Percentiles rank a stretch among this genome's conserved stretches.
phyloP scores from a whole-genome alignment of 2,329 filamentous ascomycete genomes.

The Alternaria gaisen region DNA sequence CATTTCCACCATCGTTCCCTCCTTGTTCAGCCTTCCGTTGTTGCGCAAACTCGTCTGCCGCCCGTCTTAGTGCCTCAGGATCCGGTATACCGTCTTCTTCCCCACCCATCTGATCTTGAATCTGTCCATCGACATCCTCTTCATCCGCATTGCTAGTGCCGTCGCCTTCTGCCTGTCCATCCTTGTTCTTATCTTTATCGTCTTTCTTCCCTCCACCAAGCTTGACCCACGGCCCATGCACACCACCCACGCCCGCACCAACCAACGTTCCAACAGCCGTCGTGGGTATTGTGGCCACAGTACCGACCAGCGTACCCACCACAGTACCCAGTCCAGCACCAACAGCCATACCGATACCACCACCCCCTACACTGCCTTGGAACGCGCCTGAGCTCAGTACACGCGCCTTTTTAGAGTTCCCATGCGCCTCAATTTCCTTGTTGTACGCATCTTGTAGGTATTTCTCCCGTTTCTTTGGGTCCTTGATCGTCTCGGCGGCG shows the following conservation, averaged over 20 bases:
- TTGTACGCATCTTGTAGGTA: conserved; percentile 47
- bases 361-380: conserved; percentile 53
- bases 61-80: conserved; percentile 34
- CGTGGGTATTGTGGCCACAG: conserved; percentile 52
- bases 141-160: conserved; percentile 16
- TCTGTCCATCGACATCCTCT: conserved; percentile 12
- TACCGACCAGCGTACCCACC: conserved; percentile 53
- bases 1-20: conserved; percentile 4
- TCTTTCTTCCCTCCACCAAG: conserved; percentile 36
- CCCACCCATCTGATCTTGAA: neutral
- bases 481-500: conserved; percentile 38
- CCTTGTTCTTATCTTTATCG: conserved; percentile 10
- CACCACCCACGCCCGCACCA: conserved; percentile 52
- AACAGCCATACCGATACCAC: conserved; percentile 54
- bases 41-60: conserved; percentile 25
- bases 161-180: conserved; percentile 17
- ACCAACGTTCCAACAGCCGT: conserved; percentile 53
- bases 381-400: conserved; percentile 50
- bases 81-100: conserved; percentile 37
- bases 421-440: conserved; percentile 47
- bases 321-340: conserved; percentile 54
- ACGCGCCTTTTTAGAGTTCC: conserved; percentile 46
- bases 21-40: conserved; percentile 9
- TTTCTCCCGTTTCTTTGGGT: conserved; percentile 46
- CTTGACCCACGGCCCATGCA: conserved; percentile 56